Percentiles rank a stretch among this genome's conserved stretches.
Conservation (phyloP, 2,329 filamentous ascomycete genomes). For the Coniochaeta ligniaria region DNA sequence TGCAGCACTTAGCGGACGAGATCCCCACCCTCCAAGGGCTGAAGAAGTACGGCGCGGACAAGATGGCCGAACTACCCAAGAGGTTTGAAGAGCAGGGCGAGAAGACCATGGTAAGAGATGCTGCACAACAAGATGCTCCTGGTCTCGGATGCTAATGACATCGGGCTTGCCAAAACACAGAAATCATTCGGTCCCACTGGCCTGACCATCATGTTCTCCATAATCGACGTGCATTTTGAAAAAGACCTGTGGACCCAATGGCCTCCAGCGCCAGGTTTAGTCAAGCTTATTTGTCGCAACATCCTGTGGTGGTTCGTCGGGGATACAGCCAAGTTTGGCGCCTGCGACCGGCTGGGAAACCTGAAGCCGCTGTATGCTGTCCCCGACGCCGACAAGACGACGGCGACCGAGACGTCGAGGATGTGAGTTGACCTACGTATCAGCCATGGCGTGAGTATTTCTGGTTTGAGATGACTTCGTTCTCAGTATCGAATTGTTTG, state of each 20-base stretch:
- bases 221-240: conserved; percentile 16
- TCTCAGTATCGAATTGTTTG: too few species aligned
- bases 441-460: too few species aligned
- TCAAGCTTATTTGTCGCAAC: conserved; percentile 12
- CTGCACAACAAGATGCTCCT: too few species aligned
- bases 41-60: conserved; percentile 15
- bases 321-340: conserved; percentile 17
- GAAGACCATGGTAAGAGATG: conserved; percentile 14
- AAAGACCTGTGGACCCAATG: conserved; percentile 23
- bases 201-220: conserved; percentile 11
- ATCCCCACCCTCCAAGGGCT: conserved; percentile 21
- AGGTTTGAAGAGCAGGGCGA: conserved; percentile 10
- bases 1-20: conserved; percentile 24
- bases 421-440: too few species aligned
- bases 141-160: neutral
- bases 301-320: conserved; percentile 12
- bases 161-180: conserved; percentile 3
- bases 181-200: conserved; percentile 13
- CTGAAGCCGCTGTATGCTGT: conserved; percentile 18
- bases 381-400: conserved; percentile 1
- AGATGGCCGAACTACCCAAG: conserved; percentile 11
- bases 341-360: conserved; percentile 14
- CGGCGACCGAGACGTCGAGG: too few species aligned
- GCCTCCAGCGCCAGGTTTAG: conserved; percentile 12
- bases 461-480: too few species aligned